phyloP scores from a whole-genome alignment of 495 filamentous ascomycete genomes.

The Penicillium taxi region DNA sequence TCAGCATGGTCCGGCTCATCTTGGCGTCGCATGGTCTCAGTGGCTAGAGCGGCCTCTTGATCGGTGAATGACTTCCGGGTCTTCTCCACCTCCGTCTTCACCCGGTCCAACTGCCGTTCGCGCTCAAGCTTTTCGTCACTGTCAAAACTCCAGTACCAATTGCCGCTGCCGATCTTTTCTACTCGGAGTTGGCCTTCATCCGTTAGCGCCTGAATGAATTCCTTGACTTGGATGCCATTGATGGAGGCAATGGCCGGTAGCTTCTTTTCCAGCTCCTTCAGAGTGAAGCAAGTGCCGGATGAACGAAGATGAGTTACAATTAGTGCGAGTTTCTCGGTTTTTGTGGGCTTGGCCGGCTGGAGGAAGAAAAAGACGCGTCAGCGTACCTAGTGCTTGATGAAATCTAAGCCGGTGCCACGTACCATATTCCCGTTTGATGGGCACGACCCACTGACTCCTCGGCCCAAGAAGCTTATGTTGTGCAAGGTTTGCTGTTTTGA shows the following conservation, averaged over 20 bases:
- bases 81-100: constrained; percentile 50
- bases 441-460: constrained; percentile 4
- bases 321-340: constrained; percentile 51
- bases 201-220: constrained; percentile 54
- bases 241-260: constrained; percentile 60
- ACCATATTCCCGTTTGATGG: constrained; percentile 15
- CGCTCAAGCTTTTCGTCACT: constrained; percentile 53
- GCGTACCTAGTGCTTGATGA: background rate
- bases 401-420: constrained; percentile 10
- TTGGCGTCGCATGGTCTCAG: constrained; percentile 13
- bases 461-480: constrained; percentile 6
- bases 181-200: constrained; percentile 61
- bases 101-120: constrained; percentile 38
- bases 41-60: constrained; percentile 16
- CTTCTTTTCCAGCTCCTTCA: constrained; percentile 68
- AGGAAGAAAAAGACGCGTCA: constrained; percentile 13
- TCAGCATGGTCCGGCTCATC: constrained; percentile 12
- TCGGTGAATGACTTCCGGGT: constrained; percentile 24
- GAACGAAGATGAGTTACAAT: constrained; percentile 58
- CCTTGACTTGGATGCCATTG: constrained; percentile 62
- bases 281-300: constrained; percentile 55
- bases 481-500: constrained; percentile 5
- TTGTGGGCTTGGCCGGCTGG: constrained; percentile 57
- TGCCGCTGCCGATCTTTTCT: constrained; percentile 73
- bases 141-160: constrained; percentile 75